A percentile compares a stretch with the other conserved stretches of the same genome.
Evolutionary conservation across 768 basidiomycete genomes (phyloP).

Genomic region (Wakefieldia striispora): DNA sequence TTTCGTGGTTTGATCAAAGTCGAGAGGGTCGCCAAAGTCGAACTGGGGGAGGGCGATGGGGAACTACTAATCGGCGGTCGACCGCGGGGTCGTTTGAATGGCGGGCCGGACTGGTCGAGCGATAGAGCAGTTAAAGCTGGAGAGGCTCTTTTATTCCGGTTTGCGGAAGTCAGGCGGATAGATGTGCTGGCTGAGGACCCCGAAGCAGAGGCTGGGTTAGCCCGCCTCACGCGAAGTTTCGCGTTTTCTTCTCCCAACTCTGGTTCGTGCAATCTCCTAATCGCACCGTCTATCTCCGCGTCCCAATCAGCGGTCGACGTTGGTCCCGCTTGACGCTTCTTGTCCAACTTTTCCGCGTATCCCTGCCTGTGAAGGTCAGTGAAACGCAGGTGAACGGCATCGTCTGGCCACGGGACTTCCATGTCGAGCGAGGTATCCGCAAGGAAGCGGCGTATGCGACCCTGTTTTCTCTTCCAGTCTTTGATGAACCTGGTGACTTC

Average conservation of each 20-base stretch:
- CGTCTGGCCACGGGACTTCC: conserved; percentile 36
- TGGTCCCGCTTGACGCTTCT: conserved; percentile 4
- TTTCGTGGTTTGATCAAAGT: conserved; percentile 3
- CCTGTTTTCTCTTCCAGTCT: conserved; percentile 37
- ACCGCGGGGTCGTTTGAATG: conserved; percentile 5
- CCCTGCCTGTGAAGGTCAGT: conserved; percentile 46
- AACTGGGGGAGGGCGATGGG: conserved; percentile 11
- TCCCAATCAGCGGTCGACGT: conserved; percentile 25
- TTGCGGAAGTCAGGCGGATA: conserved; percentile 3
- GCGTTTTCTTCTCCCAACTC: conserved; percentile 23
- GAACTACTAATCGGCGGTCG: conserved; percentile 3
- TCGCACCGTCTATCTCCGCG: conserved; percentile 22
- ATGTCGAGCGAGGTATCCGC: conserved; percentile 38
- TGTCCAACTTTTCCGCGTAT: conserved; percentile 42
- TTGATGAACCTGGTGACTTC: conserved; percentile 13
- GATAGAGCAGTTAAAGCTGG: conserved; percentile 8
- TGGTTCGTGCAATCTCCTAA: conserved; percentile 22
- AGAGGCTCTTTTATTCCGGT: conserved; percentile 9
- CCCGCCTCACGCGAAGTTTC: conserved; percentile 22
- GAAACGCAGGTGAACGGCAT: conserved; percentile 42
- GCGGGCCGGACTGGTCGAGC: conserved; percentile 13
- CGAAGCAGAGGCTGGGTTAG: conserved; percentile 3
- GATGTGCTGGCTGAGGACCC: conserved; percentile 7
- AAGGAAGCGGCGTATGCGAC: conserved; percentile 25
- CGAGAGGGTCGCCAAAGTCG: neutral